Conservation (phyloP, 345 rosid species). For the Anastatica hierochuntica region DNA sequence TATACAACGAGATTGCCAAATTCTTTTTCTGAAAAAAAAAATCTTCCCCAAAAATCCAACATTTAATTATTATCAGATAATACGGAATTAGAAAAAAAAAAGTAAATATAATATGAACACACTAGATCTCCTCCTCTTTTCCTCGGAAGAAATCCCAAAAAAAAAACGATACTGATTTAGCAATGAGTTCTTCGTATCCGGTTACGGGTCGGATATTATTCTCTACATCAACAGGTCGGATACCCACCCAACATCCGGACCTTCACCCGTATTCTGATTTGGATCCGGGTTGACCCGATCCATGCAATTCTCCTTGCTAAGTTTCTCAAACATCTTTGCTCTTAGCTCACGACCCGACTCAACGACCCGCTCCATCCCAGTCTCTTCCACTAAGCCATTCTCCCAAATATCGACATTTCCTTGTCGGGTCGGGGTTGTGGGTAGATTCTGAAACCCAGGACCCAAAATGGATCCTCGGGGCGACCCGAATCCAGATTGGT, state of each 20-base stretch:
- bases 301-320: constrained; percentile 52
- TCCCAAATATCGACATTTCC: constrained; percentile 44
- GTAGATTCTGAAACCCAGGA: constrained; percentile 52
- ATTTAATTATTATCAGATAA: not conserved
- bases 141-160: constrained; percentile 3
- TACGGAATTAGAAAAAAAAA: constrained; percentile 14
- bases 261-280: constrained; percentile 1
- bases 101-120: constrained; percentile 23
- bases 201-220: constrained; percentile 2
- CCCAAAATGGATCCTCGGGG: constrained; percentile 44
- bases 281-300: constrained; percentile 14
- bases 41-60: not conserved
- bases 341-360: constrained; percentile 78
- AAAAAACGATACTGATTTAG: not conserved
- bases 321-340: constrained; percentile 53
- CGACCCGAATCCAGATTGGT: constrained; percentile 46
- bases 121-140: constrained; percentile 10
- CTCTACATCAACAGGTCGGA: constrained; percentile 60
- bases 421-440: constrained; percentile 35
- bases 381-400: constrained; percentile 45
- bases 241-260: constrained; percentile 70
- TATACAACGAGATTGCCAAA: constrained; percentile 17
- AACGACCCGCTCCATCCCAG: constrained; percentile 71
- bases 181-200: not conserved
- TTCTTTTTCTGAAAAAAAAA: not conserved